Conservation (phyloP, 2,329 filamentous ascomycete genomes). For the Paraphoma sp. region DNA sequence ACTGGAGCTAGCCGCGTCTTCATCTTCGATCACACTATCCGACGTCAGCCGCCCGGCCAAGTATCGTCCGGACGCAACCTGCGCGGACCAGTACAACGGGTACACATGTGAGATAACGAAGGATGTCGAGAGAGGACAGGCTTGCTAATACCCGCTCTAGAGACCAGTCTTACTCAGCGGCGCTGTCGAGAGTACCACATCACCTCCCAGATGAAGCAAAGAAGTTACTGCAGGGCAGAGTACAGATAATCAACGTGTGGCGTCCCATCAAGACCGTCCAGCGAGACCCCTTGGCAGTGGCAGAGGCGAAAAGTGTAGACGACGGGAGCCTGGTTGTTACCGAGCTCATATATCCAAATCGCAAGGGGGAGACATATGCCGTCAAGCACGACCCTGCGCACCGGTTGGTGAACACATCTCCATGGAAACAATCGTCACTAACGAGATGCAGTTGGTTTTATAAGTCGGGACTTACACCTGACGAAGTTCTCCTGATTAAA, state of each 20-base stretch:
- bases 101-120: conserved; percentile 54
- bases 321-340: conserved; percentile 35
- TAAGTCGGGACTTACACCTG: conserved; percentile 32
- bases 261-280: conserved; percentile 42
- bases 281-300: conserved; percentile 41
- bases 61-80: conserved; percentile 30
- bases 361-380: conserved; percentile 36
- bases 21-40: conserved; percentile 70
- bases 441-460: conserved; percentile 37
- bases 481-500: conserved; percentile 44
- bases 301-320: conserved; percentile 35
- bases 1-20: conserved; percentile 64
- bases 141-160: not conserved
- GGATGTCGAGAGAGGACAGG: no score
- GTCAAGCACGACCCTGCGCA: conserved; percentile 36
- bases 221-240: conserved; percentile 32
- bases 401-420: conserved; percentile 18
- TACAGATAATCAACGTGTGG: conserved; percentile 48
- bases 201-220: conserved; percentile 42
- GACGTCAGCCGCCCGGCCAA: conserved; percentile 45
- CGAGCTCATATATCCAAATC: conserved; percentile 39
- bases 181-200: conserved; percentile 33
- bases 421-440: not conserved
- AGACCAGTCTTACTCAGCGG: conserved; percentile 59
- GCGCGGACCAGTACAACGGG: conserved; percentile 57